These are phyloP conservation scores for Tetrahymena elliotti DNA, from an alignment of 73 alveolate species.

Conservation along the genomic window DNA sequence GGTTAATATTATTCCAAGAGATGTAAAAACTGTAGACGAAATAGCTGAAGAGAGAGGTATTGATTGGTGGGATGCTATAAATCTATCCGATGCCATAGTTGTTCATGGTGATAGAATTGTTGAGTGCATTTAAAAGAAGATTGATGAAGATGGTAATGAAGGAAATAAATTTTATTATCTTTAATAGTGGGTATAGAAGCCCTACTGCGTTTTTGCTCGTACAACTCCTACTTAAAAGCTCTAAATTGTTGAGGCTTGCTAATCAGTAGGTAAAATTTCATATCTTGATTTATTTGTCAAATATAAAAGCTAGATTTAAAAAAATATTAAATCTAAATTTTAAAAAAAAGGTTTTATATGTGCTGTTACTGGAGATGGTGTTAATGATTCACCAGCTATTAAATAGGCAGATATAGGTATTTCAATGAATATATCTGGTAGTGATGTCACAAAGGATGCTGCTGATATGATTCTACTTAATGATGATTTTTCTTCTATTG, in stretches of 20 bases:
- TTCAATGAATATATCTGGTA: conserved; percentile 59
- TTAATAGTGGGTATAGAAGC: conserved; percentile 53
- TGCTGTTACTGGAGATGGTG: conserved; percentile 92
- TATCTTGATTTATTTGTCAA: neutral
- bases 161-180: conserved; percentile 61
- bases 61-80: conserved; percentile 57
- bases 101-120: conserved; percentile 67
- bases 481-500: conserved; percentile 56
- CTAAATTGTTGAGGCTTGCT: conserved; percentile 89
- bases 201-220: conserved; percentile 92
- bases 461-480: conserved; percentile 87
- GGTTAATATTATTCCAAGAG: conserved; percentile 61
- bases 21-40: conserved; percentile 45
- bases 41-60: conserved; percentile 52
- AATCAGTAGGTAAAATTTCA: neutral
- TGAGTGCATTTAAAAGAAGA: conserved; percentile 40
- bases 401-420: conserved; percentile 61
- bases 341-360: conserved; percentile 88
- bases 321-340: neutral
- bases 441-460: conserved; percentile 82
- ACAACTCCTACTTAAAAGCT: conserved; percentile 92
- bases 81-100: conserved; percentile 58
- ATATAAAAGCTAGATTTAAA: neutral
- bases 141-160: conserved; percentile 61
- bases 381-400: conserved; percentile 62